Base-by-base conservation (phyloP, 192 early-diverging fungal genomes). In the Coemansia sp. region DNA sequence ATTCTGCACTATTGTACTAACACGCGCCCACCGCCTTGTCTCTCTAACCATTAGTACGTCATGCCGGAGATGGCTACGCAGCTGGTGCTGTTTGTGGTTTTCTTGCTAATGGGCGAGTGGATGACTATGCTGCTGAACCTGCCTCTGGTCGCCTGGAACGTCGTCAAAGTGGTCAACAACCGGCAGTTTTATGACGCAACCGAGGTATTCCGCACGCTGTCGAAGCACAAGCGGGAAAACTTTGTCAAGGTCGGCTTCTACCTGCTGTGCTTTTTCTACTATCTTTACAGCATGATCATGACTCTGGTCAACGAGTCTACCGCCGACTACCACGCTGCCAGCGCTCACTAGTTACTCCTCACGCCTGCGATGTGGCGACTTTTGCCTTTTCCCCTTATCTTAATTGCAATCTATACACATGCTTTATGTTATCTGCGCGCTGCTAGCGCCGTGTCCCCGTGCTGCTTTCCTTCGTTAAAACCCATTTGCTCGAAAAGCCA, bases 181-280 rank as follows among this genome's bases (percentile, higher is more conserved):
- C 85, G 86, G 56, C 93, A 98, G 69, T 88, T 91, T 83, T 97
- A 89, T 72, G 96, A 99, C 73, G 90, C 96, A 9, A 99, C 96
- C 45, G 94, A 96, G 68, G 95, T 99, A 51, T 99, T 99, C 85
- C 84, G 93, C 57, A 95, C 93, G 11, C 65, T 99, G 36, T 80
- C 85, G 31, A 73, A 83, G 57, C 93, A 97, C 68, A 99, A 99
- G 81, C 88, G 88, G 76, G 96, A 99, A 73, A 88, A 88, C 77
- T 97, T 97, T 65, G 81, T 92, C 78, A 99, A 99, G 75, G 89
- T 98, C 21, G 93, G 85, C 23, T 98, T 98, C 53, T 98, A 95
- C 58, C 83, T 98, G 48, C 66, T 98, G 29, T 85, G 83, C 70
- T 98, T 98, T 83, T 98, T 98, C 76, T 93, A 85, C 82, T 93